Evolutionary conservation across 306 rosid species (phyloP).

Genomic region (Sechiopsis laciniata): DNA sequence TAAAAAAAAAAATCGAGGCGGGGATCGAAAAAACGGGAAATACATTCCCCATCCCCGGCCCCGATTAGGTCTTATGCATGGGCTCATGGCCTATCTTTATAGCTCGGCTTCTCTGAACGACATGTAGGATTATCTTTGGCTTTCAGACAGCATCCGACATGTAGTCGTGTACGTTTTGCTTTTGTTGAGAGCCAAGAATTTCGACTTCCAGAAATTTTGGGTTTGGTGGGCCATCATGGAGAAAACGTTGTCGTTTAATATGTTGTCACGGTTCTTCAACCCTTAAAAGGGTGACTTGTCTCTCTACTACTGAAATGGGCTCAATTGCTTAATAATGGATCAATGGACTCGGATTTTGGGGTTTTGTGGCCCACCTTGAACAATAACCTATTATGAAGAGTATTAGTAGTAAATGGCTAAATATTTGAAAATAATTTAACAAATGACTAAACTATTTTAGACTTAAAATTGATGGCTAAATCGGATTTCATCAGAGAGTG

Average conservation of each 20-base stretch:
- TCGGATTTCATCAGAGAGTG: no score
- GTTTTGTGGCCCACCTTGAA: neutral
- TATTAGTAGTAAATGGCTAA: no score
- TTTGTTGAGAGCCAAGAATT: neutral
- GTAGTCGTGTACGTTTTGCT: neutral
- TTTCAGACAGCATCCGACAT: neutral
- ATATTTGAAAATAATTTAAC: no score
- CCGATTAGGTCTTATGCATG: no score
- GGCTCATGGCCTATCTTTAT: neutral
- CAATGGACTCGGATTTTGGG: neutral
- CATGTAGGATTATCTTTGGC: constrained; percentile 1
- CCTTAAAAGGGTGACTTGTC: neutral
- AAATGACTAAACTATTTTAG: no score
- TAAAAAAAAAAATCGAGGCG: no score
- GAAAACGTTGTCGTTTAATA: neutral
- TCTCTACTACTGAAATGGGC: neutral
- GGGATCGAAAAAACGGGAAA: no score
- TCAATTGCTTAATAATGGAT: neutral
- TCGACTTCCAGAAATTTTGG: neutral
- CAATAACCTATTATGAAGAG: no score
- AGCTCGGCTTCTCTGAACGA: neutral
- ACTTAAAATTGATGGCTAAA: no score
- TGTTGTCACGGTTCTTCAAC: neutral
- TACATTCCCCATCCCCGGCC: no score
- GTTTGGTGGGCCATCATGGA: neutral